These are phyloP conservation scores for Candida chilensis DNA, from an alignment of 805 yeast genomes.

Conservation along the genomic window DNA sequence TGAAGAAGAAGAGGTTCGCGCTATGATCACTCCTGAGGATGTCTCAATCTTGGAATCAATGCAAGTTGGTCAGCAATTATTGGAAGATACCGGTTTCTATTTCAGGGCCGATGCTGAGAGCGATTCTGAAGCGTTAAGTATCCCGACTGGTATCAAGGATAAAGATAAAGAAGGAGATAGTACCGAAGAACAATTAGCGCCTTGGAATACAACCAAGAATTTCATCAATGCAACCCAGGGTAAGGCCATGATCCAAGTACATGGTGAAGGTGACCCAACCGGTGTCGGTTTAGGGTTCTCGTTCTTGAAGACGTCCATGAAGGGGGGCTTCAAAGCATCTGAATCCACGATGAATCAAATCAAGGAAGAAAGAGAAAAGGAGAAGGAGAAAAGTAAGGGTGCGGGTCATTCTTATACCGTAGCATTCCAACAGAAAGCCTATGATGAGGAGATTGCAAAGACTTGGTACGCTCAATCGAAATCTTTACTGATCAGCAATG, in stretches of 20 bases:
- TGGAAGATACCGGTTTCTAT: slow-evolving; percentile 71
- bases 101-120: slow-evolving; percentile 11
- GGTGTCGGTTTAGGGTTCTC: slow-evolving; percentile 88
- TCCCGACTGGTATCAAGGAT: slow-evolving; percentile 2
- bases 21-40: slow-evolving; percentile 92
- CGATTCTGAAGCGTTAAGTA: slow-evolving; percentile 8
- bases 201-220: slow-evolving; percentile 91
- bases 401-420: slow-evolving; percentile 72
- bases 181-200: slow-evolving; percentile 77
- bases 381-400: slow-evolving; percentile 29
- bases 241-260: slow-evolving; percentile 90
- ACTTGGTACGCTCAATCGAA: slow-evolving; percentile 85
- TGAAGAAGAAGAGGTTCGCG: slow-evolving; percentile 62
- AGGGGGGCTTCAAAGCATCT: slow-evolving; percentile 69
- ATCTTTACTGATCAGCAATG: slow-evolving; percentile 36
- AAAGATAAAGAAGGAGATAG: slow-evolving; percentile 39
- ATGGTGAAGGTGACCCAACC: slow-evolving; percentile 93
- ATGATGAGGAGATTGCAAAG: slow-evolving; percentile 80
- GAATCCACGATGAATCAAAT: slow-evolving; percentile 7
- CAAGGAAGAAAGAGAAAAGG: slow-evolving; percentile 16
- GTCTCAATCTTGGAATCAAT: slow-evolving; percentile 78
- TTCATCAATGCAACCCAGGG: slow-evolving; percentile 93
- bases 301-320: slow-evolving; percentile 85
- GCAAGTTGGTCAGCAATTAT: slow-evolving; percentile 86
- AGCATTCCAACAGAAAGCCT: slow-evolving; percentile 80